Conservation (phyloP, 352 stramenopile genomes). For the Phytophthora ohioensis region DNA sequence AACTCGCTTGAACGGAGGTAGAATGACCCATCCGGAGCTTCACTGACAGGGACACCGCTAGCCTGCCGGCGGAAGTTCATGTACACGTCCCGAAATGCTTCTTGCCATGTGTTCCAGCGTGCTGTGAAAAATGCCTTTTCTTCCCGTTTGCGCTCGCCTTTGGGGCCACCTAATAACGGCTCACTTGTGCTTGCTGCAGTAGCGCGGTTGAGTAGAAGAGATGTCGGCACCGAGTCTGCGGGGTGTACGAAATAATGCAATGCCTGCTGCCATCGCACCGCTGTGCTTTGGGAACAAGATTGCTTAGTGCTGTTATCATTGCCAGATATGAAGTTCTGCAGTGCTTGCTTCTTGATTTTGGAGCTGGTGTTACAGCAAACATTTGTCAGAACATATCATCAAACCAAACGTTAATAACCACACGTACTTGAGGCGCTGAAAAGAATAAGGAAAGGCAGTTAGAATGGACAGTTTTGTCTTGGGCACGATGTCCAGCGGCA, state of each 20-base stretch:
- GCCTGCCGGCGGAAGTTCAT: conserved; percentile 58
- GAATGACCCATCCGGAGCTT: conserved; percentile 36
- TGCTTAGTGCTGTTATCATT: background rate
- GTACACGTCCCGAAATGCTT: conserved; percentile 75
- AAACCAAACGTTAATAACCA: background rate
- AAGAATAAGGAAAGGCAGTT: conserved; percentile 72
- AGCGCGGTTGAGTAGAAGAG: conserved; percentile 56
- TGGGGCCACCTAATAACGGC: conserved; percentile 24
- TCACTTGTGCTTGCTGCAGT: conserved; percentile 37
- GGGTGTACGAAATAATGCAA: conserved; percentile 79
- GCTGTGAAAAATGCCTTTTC: conserved; percentile 70
- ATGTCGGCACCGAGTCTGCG: conserved; percentile 57
- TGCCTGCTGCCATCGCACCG: conserved; percentile 68
- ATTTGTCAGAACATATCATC: conserved; percentile 1
- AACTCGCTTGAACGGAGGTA: conserved; percentile 78
- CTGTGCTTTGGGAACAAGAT: conserved; percentile 23
- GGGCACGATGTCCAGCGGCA: conserved; percentile 69
- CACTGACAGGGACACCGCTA: background rate
- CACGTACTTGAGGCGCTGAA: conserved; percentile 63
- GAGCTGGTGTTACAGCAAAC: conserved; percentile 33
- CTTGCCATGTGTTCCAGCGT: conserved; percentile 70
- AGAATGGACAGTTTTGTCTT: conserved; percentile 70
- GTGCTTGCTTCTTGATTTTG: conserved; percentile 42
- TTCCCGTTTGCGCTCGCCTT: conserved; percentile 51
- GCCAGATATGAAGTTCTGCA: conserved; percentile 40